These are phyloP conservation scores for Aquilaria yunnanensis DNA, from an alignment of 345 rosid species.

Conservation along the genomic window DNA sequence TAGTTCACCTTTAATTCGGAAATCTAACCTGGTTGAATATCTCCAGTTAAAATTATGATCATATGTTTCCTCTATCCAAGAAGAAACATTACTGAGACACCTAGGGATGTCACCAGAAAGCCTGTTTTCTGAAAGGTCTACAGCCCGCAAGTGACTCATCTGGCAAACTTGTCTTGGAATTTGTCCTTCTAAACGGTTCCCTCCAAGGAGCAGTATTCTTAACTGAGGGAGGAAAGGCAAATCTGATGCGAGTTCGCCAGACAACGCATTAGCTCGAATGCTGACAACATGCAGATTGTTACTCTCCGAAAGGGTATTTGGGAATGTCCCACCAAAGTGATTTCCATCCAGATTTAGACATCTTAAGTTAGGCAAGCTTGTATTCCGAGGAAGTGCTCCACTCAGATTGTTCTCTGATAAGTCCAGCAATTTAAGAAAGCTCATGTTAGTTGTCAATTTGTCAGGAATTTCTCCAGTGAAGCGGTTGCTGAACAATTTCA, in stretches of 20 bases:
- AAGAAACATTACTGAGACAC: constrained; percentile 11
- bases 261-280: constrained; percentile 3
- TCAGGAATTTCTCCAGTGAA: constrained; percentile 5
- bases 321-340: neutral
- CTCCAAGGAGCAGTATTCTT: neutral
- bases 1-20: neutral
- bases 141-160: neutral
- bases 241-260: constrained; percentile 13
- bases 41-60: neutral
- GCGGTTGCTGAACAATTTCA: constrained; percentile 3
- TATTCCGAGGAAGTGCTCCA: constrained; percentile 8
- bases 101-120: constrained; percentile 16
- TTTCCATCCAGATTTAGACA: constrained; percentile 4
- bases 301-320: neutral
- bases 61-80: neutral
- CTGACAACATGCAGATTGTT: neutral
- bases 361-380: constrained; percentile 6
- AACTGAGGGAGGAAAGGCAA: neutral
- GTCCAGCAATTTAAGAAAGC: neutral
- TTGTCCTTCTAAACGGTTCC: constrained; percentile 7
- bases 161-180: constrained; percentile 11
- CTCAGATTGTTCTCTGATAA: constrained; percentile 4
- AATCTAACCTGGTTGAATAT: neutral
- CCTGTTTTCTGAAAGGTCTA: constrained; percentile 11
- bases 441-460: constrained; percentile 5